Evolutionary conservation across 1,284 basidiomycete genomes (phyloP), one percentile per base, ranked within the genome.

Genomic region (Pseudomicrostroma phylloplanum): DNA sequence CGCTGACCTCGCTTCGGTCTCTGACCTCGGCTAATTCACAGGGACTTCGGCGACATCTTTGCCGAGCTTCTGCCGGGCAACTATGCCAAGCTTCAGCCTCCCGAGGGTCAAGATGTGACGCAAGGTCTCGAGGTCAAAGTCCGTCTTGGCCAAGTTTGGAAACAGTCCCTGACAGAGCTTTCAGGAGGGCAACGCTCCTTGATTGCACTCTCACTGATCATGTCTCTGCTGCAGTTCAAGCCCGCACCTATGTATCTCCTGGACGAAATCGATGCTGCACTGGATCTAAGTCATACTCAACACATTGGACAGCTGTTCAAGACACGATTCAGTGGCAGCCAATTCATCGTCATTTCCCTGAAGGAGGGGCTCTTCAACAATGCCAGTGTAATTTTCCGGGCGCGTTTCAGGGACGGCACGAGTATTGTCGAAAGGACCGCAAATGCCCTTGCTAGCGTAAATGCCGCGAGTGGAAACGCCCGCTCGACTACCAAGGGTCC

Each of bases 201-300:
- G 66, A 97, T 98, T 74, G 94, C 94, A 0, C 85, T 98, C 1
- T 96, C 92, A 11, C 84, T 98, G 56, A 97, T 98, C 83, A 94
- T 98, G 92, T 89, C 93, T 0, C 85, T 98, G 46, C 85, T 98
- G 41, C 93, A 97, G 80, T 97, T 97, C 85, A 96, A 97, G 79
- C 92, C 94, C 1, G 93, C 94, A n/a, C 96, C 92, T 0, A 94
- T 98, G 91, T 97, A 98, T 80, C 97, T 98, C 76, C 85, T 98
- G 23, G 96, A 98, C 81, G 96, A 98, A 82, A 96, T 98, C 72
- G 92, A 97, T 80, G 92, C 93, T 0, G 93, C 93, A 6, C 85
- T 96, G 53, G 94, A 98, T 81, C 82, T 97, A 23, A 92, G 91
- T 55, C 93, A 97, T 76, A 97, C 94, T 8, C 69, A 96, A 76